These are phyloP conservation scores for Beauveria sp. DNA, from an alignment of 2,329 filamentous ascomycete genomes.

Conservation along the genomic window DNA sequence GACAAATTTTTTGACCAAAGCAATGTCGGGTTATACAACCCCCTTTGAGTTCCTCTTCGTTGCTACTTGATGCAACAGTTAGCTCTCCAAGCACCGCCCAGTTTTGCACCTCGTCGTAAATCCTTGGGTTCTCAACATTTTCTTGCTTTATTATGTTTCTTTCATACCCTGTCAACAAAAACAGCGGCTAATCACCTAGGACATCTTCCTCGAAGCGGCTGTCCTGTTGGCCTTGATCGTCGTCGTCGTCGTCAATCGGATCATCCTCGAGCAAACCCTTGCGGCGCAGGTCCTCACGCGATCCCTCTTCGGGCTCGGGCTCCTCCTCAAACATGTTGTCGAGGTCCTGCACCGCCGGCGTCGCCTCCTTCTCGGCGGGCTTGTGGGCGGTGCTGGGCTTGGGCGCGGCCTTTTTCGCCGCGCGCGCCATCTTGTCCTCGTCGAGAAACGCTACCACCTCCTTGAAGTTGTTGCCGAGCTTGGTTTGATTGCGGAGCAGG, in stretches of 20 bases:
- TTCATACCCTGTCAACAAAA: background rate
- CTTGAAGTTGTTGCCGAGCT: conserved; percentile 76
- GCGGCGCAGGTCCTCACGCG: conserved; percentile 47
- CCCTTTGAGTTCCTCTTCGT: no score
- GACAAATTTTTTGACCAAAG: no score
- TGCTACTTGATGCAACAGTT: no score
- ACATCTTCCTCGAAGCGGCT: conserved; percentile 37
- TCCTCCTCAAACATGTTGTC: conserved; percentile 37
- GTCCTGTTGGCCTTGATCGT: conserved; percentile 20
- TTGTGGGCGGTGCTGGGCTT: conserved; percentile 12
- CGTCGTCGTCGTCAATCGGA: conserved; percentile 28
- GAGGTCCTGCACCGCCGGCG: conserved; percentile 19
- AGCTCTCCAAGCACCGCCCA: no score
- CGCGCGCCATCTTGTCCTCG: conserved; percentile 47
- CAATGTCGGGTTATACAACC: no score
- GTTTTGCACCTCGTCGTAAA: no score
- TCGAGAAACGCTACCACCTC: conserved; percentile 78
- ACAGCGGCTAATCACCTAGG: conserved; percentile 33
- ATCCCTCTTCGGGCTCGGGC: conserved; percentile 49
- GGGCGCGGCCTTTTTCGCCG: conserved; percentile 31
- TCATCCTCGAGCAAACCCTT: conserved; percentile 48
- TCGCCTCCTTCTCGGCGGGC: conserved; percentile 27
- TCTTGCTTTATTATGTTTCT: background rate
- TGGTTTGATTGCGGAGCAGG: conserved; percentile 69
- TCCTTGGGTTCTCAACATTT: background rate